Base-by-base conservation (phyloP, 2,329 filamentous ascomycete genomes). In the Alternaria panax region DNA sequence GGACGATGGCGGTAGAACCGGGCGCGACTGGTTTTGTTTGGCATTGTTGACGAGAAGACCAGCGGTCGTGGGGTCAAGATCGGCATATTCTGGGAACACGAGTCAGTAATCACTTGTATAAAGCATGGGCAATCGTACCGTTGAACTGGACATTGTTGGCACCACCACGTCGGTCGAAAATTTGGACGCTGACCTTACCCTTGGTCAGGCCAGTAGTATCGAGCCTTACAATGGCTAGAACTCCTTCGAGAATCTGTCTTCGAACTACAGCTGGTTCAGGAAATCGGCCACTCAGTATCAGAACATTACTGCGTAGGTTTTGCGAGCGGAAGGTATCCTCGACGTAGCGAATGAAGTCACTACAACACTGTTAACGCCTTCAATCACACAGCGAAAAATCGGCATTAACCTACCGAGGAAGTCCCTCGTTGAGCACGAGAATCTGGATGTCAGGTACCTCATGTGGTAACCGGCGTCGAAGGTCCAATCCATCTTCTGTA, bases 381-480 rank as follows among this genome's bases (percentile, higher is more conserved):
- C 28, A 16, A 22, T 20, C n/a, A 46, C 20, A n/a, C 9, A 41
- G 24, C 30, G 5, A 14, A 53, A 20, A 5, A 40, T 32, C 3
- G 30, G 11, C 3, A 18, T 53, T 5, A 51, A 66, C 73, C 51
- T 56, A 76, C 74, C 73, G 65, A 59, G 74, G 74, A 7, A 96
- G 85, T 25, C 64, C 66, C 66, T 93, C 88, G 64, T 94, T 89
- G 43, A 94, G 83, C 5, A 96, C 86, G 27, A 97, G 86, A 28
- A 98, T 87, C 75, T 97, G 93, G 16, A 97, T 90, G 69, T 98
- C 93, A 2, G 94, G 93, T 22, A 97, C 88, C 64, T 95, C 88
- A 57, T 85, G 82, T 5, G 91, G 88, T 58, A 88, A 86, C 57
- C 93, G 85, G 56, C 88, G 86, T 42, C 92, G 92, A 7, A 96